phyloP scores from a whole-genome alignment of 257 asterid genomes.

The Solanum corneliomulleri region DNA sequence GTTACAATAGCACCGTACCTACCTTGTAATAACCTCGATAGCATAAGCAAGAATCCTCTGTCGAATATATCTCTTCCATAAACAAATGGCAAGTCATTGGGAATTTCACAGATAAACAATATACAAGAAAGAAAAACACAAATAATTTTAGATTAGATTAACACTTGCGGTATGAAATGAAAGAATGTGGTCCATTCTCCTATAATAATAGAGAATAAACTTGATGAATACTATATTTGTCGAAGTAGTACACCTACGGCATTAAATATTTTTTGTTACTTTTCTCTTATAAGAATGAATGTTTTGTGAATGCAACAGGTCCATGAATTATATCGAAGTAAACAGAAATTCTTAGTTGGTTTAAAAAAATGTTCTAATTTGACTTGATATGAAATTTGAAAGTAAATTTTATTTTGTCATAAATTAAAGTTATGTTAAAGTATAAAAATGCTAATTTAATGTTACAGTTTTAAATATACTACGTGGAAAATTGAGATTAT shows the following conservation, averaged over 20 bases:
- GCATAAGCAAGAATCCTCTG: background rate
- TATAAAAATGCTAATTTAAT: background rate
- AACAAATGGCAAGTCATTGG: background rate
- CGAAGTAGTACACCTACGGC: background rate
- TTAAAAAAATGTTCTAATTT: too few relatives aligned
- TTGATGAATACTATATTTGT: background rate
- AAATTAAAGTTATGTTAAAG: background rate
- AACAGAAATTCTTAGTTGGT: background rate
- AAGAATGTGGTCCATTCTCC: background rate
- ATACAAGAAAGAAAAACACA: background rate
- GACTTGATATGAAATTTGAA: background rate
- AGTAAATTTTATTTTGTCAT: background rate
- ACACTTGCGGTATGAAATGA: background rate
- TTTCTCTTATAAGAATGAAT: slow-evolving; percentile 4
- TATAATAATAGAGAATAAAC: background rate
- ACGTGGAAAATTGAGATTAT: background rate
- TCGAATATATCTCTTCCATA: background rate
- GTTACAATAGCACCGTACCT: too few relatives aligned
- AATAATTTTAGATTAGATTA: background rate
- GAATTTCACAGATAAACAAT: background rate
- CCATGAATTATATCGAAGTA: background rate
- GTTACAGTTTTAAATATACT: too few relatives aligned
- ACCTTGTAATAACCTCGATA: too few relatives aligned
- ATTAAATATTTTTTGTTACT: background rate
- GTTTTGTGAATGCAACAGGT: slow-evolving; percentile 7